Evolutionary conservation across 768 basidiomycete species (phyloP).

Genomic region (Tulasnella sp.): DNA sequence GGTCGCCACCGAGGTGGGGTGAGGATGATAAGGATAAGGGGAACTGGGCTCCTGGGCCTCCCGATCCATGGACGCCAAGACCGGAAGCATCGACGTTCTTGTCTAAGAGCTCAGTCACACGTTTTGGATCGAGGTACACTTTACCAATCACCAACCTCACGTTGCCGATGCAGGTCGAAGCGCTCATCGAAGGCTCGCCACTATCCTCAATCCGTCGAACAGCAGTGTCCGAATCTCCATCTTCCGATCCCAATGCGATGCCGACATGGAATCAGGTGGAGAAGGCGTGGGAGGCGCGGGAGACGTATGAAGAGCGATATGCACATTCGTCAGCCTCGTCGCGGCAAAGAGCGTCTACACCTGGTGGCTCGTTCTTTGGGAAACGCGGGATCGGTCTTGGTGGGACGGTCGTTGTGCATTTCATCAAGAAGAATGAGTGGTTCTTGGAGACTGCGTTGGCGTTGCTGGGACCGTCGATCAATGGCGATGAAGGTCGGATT

Average conservation of each 20-base stretch:
- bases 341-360: constrained; percentile 16
- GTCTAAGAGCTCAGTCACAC: constrained; percentile 62
- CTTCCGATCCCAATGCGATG: not conserved
- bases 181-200: constrained; percentile 83
- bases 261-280: constrained; percentile 19
- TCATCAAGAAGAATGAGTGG: constrained; percentile 96
- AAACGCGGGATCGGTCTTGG: constrained; percentile 38
- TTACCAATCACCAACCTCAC: constrained; percentile 59
- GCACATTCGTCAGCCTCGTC: not conserved
- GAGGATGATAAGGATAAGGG: not conserved
- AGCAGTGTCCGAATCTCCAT: constrained; percentile 5
- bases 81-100: constrained; percentile 37
- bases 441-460: constrained; percentile 88
- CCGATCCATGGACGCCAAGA: constrained; percentile 11
- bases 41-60: constrained; percentile 4
- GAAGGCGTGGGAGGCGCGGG: constrained; percentile 22
- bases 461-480: constrained; percentile 39
- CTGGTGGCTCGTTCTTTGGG: constrained; percentile 30
- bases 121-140: constrained; percentile 66
- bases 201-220: constrained; percentile 50
- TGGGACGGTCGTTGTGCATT: constrained; percentile 92
- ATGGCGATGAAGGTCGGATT: constrained; percentile 3
- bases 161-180: constrained; percentile 67
- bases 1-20: not conserved
- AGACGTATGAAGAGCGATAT: constrained; percentile 21